Base-by-base conservation (phyloP, 2,329 filamentous ascomycete genomes). In the Fusarium sp. region DNA sequence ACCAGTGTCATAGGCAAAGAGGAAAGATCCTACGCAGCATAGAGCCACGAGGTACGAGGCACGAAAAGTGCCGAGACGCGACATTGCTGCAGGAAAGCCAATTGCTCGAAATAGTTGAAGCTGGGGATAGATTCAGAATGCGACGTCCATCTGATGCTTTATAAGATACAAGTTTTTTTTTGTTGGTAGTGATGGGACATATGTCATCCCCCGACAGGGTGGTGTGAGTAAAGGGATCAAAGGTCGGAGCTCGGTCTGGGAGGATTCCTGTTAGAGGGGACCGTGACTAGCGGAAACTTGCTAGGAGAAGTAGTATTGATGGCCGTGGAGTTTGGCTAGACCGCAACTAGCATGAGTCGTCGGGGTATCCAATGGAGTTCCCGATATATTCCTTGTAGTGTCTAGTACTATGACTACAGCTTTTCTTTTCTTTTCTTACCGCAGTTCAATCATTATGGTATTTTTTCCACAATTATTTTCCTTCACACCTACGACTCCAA, bases 1-100 rank as follows among this genome's bases (percentile, higher is more conserved):
- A 17, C 83, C 84, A 2, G 83, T 85, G 67, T 85, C 83, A 63
- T 85, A 85, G 67, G 82, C 83, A 70, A 80, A 81, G 36, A 85
- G 76, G 67, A 85, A 85, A 2, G 82, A 83, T 14, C 81, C 81
- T 22, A 80, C 75, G 73, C 82, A 84, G 79, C 78, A 79, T 35
- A 84, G 71, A n/a, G 81, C 78, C 51, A 81, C 80, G 24, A 83
- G 78, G 70, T 83, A 84, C 40, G 78, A 75, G 56, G 82, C 81
- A 62, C 82, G 78, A 73, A 83, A 83, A 6, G 78, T 80, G 16
- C 82, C 82, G 57, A 84, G 71, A 46, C 69, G 70, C 62, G 72
- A 74, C 76, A 78, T 75, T 64, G 38, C 64, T 35, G 61, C 6
- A 20, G 51, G 27, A 17, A 38, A 22, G 9, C 16, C 51, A 36